Evolutionary conservation across 805 yeast genomes (phyloP).

Genomic region (Ogataea ramenticola): DNA sequence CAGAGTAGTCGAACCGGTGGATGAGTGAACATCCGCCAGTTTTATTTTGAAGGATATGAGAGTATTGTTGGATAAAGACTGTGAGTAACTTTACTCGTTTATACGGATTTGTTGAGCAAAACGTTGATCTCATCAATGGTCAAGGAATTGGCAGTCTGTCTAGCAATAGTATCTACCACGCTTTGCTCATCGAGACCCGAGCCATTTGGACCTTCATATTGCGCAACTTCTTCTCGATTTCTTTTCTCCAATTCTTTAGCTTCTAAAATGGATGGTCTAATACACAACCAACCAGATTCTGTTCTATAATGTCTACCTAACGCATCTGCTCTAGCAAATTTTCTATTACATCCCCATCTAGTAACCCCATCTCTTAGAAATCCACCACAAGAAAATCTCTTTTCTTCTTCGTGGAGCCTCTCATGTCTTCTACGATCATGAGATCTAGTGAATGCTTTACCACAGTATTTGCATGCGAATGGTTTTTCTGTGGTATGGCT

Average conservation of each 20-base stretch:
- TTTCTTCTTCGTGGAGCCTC: constrained; percentile 64
- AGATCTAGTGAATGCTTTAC: constrained; percentile 65
- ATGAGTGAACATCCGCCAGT: too few species aligned
- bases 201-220: too few species aligned
- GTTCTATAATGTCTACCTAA: constrained; percentile 69
- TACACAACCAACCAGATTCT: constrained; percentile 66
- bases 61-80: too few species aligned
- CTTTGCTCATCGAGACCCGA: not conserved
- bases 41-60: too few species aligned
- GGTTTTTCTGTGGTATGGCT: constrained; percentile 65
- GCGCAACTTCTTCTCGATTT: not conserved
- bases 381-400: constrained; percentile 64
- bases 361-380: constrained; percentile 47
- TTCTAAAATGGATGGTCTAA: constrained; percentile 57
- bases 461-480: constrained; percentile 55
- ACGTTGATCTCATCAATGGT: not conserved
- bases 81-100: too few species aligned
- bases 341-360: constrained; percentile 69
- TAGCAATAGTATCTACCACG: not conserved
- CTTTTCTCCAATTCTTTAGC: constrained; percentile 21
- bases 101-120: not conserved
- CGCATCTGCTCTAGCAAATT: constrained; percentile 74
- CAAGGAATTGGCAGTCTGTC: constrained; percentile 1
- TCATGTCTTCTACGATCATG: constrained; percentile 77
- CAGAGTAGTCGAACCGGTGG: too few species aligned